Base-by-base conservation (phyloP, 176 grass and related monocot genomes). In the sorghum (Sorghum bicolor) region DNA sequence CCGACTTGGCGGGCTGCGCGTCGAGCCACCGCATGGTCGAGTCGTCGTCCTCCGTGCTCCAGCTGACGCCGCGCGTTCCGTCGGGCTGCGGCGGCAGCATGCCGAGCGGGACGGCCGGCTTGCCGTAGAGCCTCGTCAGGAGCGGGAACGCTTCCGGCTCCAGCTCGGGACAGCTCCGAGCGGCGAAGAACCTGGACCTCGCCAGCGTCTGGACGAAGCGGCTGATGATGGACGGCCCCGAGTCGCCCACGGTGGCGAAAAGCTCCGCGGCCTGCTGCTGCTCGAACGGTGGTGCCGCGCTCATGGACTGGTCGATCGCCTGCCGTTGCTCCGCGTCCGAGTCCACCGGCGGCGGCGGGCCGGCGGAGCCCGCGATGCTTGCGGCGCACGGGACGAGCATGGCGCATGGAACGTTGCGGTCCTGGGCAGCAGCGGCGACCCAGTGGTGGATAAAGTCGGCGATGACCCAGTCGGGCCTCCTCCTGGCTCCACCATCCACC, bases 161-260 rank as follows among this genome's bases (percentile, higher is more conserved):
- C n/a, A 81, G 71, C 39, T 89, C 84, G 6, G 28, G 9, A 52
- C 91, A 84, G 47, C 82, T 87, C 55, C 89, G 83, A 2, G 90
- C 8, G 16, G 60, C 83, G 3, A 88, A 34, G 62, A 88, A 39
- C 11, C 45, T 71, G 85, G 83, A 81, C 29, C 75, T 28, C 11
- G 16, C 10, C 32, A 80, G 6, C 12, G 74, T 76, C 40, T 60
- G 25, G 8, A 2, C 1, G 34, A 65, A 22, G 15, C 92, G 72
- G 37, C 53, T 55, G 0, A 5, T 4, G 32, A 88, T 6, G 9
- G 67, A 66, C 22, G 74, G 29, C 17, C 74, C 88, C 3, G 68
- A 78, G 2, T 26, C 44, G 66, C 78, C 60, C 34, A 40, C 19
- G 16, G 28, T 26, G 4, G n/a, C 13, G 30, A 11, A 24, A 12